A percentile compares a stretch with the other conserved stretches of the same genome.
Conservation (phyloP, 306 rosid species). For the Castanopsis chinensis region DNA sequence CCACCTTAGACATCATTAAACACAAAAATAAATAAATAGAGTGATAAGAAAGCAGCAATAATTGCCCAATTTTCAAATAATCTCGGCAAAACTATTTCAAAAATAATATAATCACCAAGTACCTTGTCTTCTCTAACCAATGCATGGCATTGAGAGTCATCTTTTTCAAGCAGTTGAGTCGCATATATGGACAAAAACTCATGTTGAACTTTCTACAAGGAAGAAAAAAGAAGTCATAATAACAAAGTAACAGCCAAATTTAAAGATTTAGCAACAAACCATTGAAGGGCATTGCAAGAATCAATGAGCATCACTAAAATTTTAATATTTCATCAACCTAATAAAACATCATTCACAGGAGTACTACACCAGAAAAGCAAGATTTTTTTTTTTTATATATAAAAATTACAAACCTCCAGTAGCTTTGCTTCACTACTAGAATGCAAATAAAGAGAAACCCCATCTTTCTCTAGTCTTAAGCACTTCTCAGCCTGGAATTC, state of each 20-base stretch:
- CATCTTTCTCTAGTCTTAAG: slow-evolving; percentile 45
- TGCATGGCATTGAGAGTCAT: slow-evolving; percentile 87
- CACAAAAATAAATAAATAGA: background rate
- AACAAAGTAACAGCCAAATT: background rate
- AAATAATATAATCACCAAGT: slow-evolving; percentile 2
- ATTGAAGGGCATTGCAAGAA: background rate
- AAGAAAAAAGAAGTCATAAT: slow-evolving; percentile 11
- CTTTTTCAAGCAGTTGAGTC: slow-evolving; percentile 84
- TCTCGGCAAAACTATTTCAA: background rate
- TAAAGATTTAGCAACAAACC: background rate
- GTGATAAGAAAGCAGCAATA: slow-evolving; percentile 10
- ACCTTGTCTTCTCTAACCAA: slow-evolving; percentile 91
- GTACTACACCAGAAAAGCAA: background rate
- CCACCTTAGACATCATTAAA: slow-evolving; percentile 47
- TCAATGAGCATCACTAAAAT: background rate
- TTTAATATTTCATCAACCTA: background rate
- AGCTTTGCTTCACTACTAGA: slow-evolving; percentile 41
- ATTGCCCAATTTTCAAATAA: background rate
- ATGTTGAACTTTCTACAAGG: slow-evolving; percentile 67
- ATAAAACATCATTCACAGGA: background rate
- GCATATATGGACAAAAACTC: slow-evolving; percentile 73
- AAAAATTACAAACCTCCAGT: slow-evolving; percentile 6
- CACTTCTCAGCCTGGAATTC: slow-evolving; percentile 46
- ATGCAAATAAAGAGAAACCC: slow-evolving; percentile 43
- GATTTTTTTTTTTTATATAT: no score